phyloP scores from a whole-genome alignment of 768 basidiomycete species.

The Kwoniella europaea region DNA sequence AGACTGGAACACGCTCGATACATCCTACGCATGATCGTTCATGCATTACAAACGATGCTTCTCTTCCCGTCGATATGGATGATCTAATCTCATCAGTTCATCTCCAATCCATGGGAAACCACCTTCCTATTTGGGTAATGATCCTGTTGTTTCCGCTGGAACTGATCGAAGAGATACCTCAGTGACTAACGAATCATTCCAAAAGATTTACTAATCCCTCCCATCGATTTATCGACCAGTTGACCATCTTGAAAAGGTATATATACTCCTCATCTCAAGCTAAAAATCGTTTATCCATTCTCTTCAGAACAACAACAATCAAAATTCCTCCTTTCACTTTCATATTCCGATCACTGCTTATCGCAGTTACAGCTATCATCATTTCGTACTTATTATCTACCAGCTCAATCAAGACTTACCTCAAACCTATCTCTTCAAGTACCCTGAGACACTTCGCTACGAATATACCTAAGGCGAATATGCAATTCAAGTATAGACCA shows the following conservation, averaged over 20 bases:
- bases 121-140: constrained; percentile 20
- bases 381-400: constrained; percentile 6
- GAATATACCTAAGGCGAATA: constrained; percentile 26
- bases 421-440: neutral
- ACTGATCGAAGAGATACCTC: neutral
- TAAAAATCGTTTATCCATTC: neutral
- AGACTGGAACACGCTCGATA: too few species aligned
- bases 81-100: neutral
- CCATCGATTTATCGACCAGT: neutral
- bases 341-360: neutral
- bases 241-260: constrained; percentile 7
- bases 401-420: neutral
- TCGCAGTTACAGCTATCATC: constrained; percentile 7
- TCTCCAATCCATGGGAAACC: constrained; percentile 16
- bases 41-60: neutral
- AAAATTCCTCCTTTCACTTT: neutral
- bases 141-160: constrained; percentile 7
- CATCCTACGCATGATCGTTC: too few species aligned
- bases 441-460: neutral
- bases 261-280: neutral
- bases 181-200: constrained; percentile 3
- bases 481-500: constrained; percentile 59
- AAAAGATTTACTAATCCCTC: constrained; percentile 11
- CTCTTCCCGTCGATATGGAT: neutral
- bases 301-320: neutral